Base-by-base conservation (phyloP, 305 asterid genomes). In the Fraxinus floribunda region DNA sequence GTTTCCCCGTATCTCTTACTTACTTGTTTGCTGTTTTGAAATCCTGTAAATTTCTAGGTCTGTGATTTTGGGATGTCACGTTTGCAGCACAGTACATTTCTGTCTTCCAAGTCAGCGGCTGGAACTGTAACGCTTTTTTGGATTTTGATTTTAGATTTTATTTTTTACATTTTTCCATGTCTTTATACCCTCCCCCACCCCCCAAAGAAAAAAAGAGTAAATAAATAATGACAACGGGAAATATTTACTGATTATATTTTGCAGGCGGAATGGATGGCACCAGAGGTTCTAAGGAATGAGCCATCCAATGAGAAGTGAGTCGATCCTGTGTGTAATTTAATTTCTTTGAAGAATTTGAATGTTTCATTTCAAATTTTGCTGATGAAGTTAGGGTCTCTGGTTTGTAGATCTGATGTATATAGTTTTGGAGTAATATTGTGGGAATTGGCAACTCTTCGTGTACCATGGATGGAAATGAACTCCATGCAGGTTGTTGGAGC, bases 261-360 rank as follows among this genome's bases (percentile, higher is more conserved):
- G 91, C 94, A 95, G 99, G 97, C 99, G 35, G 99, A 94, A 86
- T 95, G 99, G 99, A 95, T 93, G 97, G 99, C 99, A 66, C 99
- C 99, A 7, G 99, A 95, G 86, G 98, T 95, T 86, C 86, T 95
- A 75, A 92, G 98, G 88, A 94, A 94, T 78, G 99, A 95, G 89
- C 99, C 91, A 76, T 95, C 97, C 84, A 92, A 92, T 85, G 99
- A 95, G 81, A 89, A 89, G 92, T 89, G 83, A 86, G 92, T 79
- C 46, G 46, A 55, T 22, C 81, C 24, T 55, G 24, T 57, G 11
- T 77, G 30, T 34, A 75, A 49, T 29, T 5, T 32, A 36, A 2
- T 5, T 68, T 11, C 49, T 76, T 78, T 68, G 20, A 68, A 26
- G 38, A 68, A 26, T 68, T 29, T 66, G n/a, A 68, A 68, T 34